phyloP scores from a whole-genome alignment of 2,329 filamentous ascomycete genomes.

The Alternaria sp. region DNA sequence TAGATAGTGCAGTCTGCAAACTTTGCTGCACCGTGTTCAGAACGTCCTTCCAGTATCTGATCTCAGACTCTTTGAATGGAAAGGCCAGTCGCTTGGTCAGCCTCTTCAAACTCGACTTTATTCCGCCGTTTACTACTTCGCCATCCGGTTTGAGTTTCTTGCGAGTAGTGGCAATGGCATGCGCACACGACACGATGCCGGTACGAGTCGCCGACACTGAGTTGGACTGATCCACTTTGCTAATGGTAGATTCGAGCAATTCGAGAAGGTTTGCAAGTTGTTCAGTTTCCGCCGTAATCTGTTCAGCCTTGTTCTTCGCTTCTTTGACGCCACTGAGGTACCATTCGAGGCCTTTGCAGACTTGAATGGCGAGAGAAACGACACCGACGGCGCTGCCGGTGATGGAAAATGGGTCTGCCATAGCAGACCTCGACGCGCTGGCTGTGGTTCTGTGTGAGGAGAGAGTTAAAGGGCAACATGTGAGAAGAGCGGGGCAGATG shows the following conservation, averaged over 20 bases:
- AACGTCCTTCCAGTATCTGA: neutral
- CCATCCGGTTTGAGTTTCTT: neutral
- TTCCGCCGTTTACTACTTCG: too few species aligned
- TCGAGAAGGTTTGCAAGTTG: neutral
- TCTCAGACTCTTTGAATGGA: neutral
- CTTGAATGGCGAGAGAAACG: neutral
- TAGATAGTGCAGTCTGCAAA: neutral
- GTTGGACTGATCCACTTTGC: neutral
- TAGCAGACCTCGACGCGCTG: neutral
- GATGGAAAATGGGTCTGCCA: neutral
- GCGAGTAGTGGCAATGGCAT: accelerated
- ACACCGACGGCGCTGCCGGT: neutral
- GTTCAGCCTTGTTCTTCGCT: neutral
- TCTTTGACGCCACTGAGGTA: neutral
- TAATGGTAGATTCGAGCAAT: accelerated
- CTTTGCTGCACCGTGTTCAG: neutral
- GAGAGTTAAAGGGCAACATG: accelerated
- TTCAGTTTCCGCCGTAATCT: neutral
- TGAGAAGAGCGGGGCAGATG: neutral
- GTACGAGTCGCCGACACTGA: neutral
- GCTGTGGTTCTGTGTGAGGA: accelerated
- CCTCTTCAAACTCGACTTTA: neutral
- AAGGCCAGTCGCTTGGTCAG: neutral
- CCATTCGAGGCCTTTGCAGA: neutral
- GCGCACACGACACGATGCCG: neutral